Percentiles rank a stretch among this genome's conserved stretches.
Conservation (phyloP, 139 green algal genomes). For the Picochlorum sp. region DNA sequence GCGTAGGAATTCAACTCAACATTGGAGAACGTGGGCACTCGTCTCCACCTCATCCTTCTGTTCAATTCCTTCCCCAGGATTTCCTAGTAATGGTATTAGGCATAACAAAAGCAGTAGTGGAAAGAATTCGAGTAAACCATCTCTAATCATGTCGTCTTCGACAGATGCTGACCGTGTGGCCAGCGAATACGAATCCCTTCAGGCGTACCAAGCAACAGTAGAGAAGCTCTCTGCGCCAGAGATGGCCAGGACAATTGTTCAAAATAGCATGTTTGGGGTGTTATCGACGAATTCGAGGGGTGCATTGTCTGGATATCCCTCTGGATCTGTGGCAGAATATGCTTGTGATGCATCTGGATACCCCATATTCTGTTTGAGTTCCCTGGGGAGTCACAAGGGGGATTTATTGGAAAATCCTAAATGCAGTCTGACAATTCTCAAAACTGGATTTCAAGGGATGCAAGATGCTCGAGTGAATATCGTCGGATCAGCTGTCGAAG, state of each 20-base stretch:
- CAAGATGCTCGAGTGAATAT: constrained; percentile 59
- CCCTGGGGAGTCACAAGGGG: constrained; percentile 52
- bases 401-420: constrained; percentile 51
- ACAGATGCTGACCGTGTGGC: constrained; percentile 9
- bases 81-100: no score
- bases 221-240: constrained; percentile 41
- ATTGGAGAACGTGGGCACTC: no score
- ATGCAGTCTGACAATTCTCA: constrained; percentile 51
- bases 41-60: no score
- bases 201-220: constrained; percentile 38
- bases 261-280: constrained; percentile 37
- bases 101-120: no score
- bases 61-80: no score
- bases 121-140: no score
- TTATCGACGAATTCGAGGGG: constrained; percentile 44
- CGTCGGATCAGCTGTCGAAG: constrained; percentile 31
- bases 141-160: no score
- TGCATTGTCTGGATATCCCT: constrained; percentile 37
- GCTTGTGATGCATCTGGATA: constrained; percentile 18
- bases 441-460: constrained; percentile 50
- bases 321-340: constrained; percentile 46
- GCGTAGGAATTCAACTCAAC: no score
- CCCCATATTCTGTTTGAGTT: constrained; percentile 56
- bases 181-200: constrained; percentile 36
- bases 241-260: constrained; percentile 58